phyloP scores from a whole-genome alignment of 2,329 filamentous ascomycete genomes.

The Fusarium ramigenum region DNA sequence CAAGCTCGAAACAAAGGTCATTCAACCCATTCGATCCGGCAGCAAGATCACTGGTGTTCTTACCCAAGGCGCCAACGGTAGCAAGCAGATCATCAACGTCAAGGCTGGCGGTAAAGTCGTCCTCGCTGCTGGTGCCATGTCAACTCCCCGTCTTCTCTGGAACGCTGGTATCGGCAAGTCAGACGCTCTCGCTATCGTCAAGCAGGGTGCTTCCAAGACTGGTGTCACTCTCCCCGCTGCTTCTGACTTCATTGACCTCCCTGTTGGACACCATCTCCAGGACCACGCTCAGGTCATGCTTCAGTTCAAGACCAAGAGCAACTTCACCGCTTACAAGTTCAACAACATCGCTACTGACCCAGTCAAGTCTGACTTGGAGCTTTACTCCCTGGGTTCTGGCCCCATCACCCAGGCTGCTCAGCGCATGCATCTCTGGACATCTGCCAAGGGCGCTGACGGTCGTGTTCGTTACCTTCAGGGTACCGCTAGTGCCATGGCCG shows the following conservation, averaged over 20 bases:
- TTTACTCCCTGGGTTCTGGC: slow-evolving; percentile 40
- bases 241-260: slow-evolving; percentile 63
- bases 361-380: slow-evolving; percentile 32
- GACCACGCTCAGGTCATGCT: slow-evolving; percentile 59
- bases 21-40: slow-evolving; percentile 69
- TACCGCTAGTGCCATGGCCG: slow-evolving; percentile 39
- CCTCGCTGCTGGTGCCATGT: slow-evolving; percentile 67
- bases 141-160: slow-evolving; percentile 42
- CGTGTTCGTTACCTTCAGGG: slow-evolving; percentile 39
- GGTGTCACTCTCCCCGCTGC: slow-evolving; percentile 63
- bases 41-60: slow-evolving; percentile 71
- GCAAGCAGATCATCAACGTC: slow-evolving; percentile 42
- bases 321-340: slow-evolving; percentile 42
- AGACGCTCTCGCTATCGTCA: slow-evolving; percentile 64
- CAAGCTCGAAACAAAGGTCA: slow-evolving; percentile 71
- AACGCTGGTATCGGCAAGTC: slow-evolving; percentile 68
- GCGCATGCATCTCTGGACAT: slow-evolving; percentile 43
- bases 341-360: slow-evolving; percentile 30
- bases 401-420: slow-evolving; percentile 43
- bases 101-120: slow-evolving; percentile 58
- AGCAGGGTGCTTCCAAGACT: slow-evolving; percentile 48
- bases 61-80: slow-evolving; percentile 63
- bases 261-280: slow-evolving; percentile 66
- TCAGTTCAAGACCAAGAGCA: slow-evolving; percentile 37
- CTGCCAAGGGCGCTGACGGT: slow-evolving; percentile 35